Evolutionary conservation across 306 rosid genomes (phyloP).

Genomic region (Quercus agrifolia): DNA sequence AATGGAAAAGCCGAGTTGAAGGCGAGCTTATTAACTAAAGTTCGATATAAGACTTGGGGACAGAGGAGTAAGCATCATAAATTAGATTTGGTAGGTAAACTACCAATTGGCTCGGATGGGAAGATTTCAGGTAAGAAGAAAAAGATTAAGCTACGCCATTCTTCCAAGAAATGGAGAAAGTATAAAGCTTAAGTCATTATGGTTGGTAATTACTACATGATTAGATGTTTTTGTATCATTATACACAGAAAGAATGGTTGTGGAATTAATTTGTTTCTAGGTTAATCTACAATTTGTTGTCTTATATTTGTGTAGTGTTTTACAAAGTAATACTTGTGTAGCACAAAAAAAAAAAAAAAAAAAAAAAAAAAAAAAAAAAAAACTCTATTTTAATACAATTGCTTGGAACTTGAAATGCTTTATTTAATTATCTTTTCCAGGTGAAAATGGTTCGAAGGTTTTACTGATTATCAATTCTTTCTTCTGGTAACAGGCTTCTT

Average conservation of each 20-base stretch:
- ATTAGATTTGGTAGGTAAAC: conserved; percentile 19
- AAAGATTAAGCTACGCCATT: conserved; percentile 18
- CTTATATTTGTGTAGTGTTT: background rate
- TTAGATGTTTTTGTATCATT: background rate
- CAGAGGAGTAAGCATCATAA: conserved; percentile 42
- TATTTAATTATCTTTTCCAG: no score
- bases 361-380: no score
- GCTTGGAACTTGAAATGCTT: no score
- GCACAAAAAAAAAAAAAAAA: no score
- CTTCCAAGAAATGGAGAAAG: conserved; percentile 10
- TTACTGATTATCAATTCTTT: no score
- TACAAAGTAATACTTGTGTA: background rate
- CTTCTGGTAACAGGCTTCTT: no score
- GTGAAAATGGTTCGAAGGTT: no score
- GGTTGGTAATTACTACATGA: background rate
- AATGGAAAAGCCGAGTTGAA: conserved; percentile 43
- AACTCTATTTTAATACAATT: no score
- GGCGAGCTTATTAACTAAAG: conserved; percentile 27
- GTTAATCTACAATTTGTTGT: background rate
- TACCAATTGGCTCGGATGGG: conserved; percentile 38
- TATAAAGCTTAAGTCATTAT: background rate
- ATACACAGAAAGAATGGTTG: background rate
- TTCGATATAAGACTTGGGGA: conserved; percentile 49
- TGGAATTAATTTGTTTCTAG: background rate
- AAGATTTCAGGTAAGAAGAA: conserved; percentile 47